A percentile compares a stretch with the other conserved stretches of the same genome.
Evolutionary conservation across 441 rosid genomes (phyloP).

Genomic region (Kokia cookei): DNA sequence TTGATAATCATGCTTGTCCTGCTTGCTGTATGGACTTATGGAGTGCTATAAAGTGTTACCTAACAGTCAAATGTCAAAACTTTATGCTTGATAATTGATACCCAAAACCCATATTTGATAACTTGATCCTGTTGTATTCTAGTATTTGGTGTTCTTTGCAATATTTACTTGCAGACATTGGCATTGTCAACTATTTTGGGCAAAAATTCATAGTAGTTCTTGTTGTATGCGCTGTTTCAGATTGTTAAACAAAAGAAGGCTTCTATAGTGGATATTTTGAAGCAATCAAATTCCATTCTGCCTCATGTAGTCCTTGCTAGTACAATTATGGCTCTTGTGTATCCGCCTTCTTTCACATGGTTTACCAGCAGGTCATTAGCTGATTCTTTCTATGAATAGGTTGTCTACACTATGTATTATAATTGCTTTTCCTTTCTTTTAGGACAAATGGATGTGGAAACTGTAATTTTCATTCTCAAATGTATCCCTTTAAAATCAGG

Average conservation of each 20-base stretch:
- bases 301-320: conserved; percentile 85
- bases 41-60: not conserved
- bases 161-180: not conserved
- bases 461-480: not conserved
- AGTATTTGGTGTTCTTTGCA: not conserved
- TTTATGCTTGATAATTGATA: not conserved
- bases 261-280: conserved; percentile 47
- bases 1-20: not conserved
- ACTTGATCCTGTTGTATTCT: not conserved
- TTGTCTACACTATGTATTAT: not conserved
- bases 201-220: not conserved
- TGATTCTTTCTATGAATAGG: not conserved
- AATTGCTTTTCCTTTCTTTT: not conserved
- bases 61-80: conserved; percentile 1
- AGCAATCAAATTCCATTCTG: conserved; percentile 65
- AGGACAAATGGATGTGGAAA: not conserved
- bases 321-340: conserved; percentile 79
- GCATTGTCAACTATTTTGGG: not conserved
- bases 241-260: conserved; percentile 19
- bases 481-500: not conserved
- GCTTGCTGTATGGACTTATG: not conserved
- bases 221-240: conserved; percentile 23
- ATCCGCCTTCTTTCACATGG: conserved; percentile 93
- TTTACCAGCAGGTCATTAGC: conserved; percentile 66
- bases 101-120: not conserved